Evolutionary conservation across 495 filamentous ascomycete species (phyloP).

Genomic region (Aspergillus indologenus): DNA sequence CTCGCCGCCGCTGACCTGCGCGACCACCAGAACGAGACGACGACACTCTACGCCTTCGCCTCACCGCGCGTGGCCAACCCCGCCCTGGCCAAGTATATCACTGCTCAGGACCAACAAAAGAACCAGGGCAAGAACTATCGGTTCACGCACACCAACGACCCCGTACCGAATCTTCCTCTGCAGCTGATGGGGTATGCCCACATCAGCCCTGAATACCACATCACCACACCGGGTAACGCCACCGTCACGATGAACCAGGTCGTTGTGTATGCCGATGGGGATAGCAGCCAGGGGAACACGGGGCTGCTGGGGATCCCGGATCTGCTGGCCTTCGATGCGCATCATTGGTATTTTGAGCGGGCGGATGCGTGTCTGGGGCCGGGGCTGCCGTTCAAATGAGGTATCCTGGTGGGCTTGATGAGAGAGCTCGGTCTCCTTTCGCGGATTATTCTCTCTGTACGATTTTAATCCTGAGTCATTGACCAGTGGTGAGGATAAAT

Average conservation of each 20-base stretch:
- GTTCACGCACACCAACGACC: constrained; percentile 63
- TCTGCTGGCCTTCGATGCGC: constrained; percentile 27
- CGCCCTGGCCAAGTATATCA: constrained; percentile 52
- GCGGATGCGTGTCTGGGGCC: constrained; percentile 26
- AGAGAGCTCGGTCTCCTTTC: no score
- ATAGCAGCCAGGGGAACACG: constrained; percentile 40
- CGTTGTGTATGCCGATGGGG: constrained; percentile 27
- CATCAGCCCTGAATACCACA: constrained; percentile 62
- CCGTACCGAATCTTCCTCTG: constrained; percentile 61
- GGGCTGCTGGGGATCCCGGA: constrained; percentile 30
- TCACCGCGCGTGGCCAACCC: constrained; percentile 60
- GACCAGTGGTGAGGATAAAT: no score
- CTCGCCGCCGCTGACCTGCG: constrained; percentile 58
- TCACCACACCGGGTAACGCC: constrained; percentile 34
- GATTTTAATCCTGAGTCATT: no score
- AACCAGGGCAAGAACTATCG: constrained; percentile 56
- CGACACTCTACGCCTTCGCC: constrained; percentile 62
- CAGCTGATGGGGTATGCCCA: constrained; percentile 54
- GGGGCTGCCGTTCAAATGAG: constrained; percentile 20
- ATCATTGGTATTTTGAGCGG: constrained; percentile 47
- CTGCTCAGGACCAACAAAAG: background rate
- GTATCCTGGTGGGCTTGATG: background rate
- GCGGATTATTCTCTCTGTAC: no score
- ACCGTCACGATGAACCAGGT: constrained; percentile 35
- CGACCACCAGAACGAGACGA: constrained; percentile 35